These are phyloP conservation scores for Phalaenopsis hybrid DNA, from an alignment of 116 monocot genomes.

Conservation along the genomic window DNA sequence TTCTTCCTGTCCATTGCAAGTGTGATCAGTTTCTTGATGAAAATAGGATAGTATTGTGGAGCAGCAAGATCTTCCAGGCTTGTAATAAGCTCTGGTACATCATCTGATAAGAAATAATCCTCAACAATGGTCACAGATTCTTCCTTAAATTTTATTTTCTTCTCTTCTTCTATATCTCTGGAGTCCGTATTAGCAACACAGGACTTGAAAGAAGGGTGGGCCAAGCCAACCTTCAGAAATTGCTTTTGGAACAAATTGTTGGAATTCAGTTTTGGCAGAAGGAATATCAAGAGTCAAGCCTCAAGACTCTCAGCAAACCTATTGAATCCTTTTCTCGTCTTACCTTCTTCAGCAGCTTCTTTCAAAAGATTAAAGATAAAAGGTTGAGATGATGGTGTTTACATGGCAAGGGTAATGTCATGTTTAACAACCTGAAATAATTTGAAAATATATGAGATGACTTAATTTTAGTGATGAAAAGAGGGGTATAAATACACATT, in stretches of 20 bases:
- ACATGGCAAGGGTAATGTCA: conserved; percentile 70
- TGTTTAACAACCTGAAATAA: conserved; percentile 84
- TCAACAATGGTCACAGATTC: conserved; percentile 24
- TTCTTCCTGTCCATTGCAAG: conserved; percentile 35
- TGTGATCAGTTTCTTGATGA: conserved; percentile 26
- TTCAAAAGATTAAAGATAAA: conserved; percentile 57
- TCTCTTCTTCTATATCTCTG: conserved; percentile 1
- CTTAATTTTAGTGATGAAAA: no score
- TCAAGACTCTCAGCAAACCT: conserved; percentile 66
- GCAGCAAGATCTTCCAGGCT: conserved; percentile 21
- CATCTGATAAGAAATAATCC: conserved; percentile 31
- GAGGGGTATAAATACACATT: not conserved
- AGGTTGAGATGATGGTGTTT: conserved; percentile 40
- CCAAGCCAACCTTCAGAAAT: conserved; percentile 84
- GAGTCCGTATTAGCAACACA: conserved; percentile 11
- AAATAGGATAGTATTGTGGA: conserved; percentile 22
- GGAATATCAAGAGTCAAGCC: conserved; percentile 87
- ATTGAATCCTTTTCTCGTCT: conserved; percentile 77
- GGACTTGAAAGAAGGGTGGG: conserved; percentile 45
- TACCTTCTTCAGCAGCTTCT: conserved; percentile 82
- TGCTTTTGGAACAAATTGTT: conserved; percentile 42
- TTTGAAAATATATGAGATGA: conserved; percentile 10
- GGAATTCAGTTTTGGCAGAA: conserved; percentile 54
- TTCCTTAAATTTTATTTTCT: conserved; percentile 15
- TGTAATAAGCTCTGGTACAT: conserved; percentile 24